Evolutionary conservation across 2,329 filamentous ascomycete genomes (phyloP).

Genomic region (Pseudogymnoascus sp.): DNA sequence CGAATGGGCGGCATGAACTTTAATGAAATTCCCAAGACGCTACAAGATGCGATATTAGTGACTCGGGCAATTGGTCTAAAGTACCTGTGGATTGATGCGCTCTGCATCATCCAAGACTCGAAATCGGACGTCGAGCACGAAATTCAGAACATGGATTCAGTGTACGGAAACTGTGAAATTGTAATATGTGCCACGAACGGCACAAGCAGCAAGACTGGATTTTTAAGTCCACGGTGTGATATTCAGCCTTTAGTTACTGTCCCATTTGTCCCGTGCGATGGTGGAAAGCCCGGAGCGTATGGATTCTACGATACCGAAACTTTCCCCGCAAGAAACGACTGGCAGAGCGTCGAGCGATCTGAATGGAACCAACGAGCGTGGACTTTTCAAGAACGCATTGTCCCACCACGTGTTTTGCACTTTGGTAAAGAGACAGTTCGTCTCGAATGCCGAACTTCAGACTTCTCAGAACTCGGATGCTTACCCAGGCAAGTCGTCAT

Average conservation of each 20-base stretch:
- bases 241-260: not conserved
- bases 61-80: not conserved
- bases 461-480: not conserved
- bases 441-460: not conserved
- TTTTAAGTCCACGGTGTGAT: not conserved
- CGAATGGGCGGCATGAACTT: not conserved
- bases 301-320: not conserved
- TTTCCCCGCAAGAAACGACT: not conserved
- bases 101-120: not conserved
- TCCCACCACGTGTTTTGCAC: constrained; percentile 13
- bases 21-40: not conserved
- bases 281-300: not conserved
- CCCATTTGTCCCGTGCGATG: not conserved
- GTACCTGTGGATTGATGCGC: not conserved
- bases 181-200: not conserved
- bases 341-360: not conserved
- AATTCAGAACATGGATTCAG: not conserved
- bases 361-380: constrained; percentile 13
- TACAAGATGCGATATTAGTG: not conserved
- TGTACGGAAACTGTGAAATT: not conserved
- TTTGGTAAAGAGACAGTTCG: not conserved
- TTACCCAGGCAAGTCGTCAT: not conserved
- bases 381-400: constrained; percentile 16
- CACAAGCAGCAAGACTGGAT: not conserved
- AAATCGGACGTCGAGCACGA: not conserved